Base-by-base conservation (phyloP, 2,329 filamentous ascomycete species). In the Curvularia hawaiiensis region DNA sequence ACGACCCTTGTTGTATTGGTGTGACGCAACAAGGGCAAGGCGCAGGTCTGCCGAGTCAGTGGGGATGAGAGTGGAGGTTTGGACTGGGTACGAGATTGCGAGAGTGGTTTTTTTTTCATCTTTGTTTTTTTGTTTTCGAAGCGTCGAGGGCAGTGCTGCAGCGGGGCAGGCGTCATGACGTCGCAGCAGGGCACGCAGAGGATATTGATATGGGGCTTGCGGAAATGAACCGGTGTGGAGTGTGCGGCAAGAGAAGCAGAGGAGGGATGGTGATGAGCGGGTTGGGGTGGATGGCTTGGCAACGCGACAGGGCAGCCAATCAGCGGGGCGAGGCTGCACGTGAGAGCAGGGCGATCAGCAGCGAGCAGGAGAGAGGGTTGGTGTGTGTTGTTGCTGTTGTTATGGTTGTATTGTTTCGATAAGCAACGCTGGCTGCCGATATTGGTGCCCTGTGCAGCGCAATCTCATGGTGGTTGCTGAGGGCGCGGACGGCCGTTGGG, bases 301-400 rank as follows among this genome's bases (percentile, higher is more conserved):
- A 50, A 44, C 46, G 49, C 41, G 44, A 35, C 47, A 28, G 46
- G 54, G 45, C 50, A 31, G 46, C 58, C 54, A 54, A 57, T 60
- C 28, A 41, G 2, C 41, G 18, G 14, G 16, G 14, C 24, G 14
- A 6, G 14, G 14, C 16, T 10, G 14, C 41, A 44, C 22, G 41
- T 44, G 24, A 44, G 41, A 8, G 14, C 22, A 22, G 41, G 2
- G 24, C 5, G 41, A 38, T 38, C 35, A 18, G 16, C 16, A 6
- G 35, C 35, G n/a, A 16, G 35, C 35, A 7, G 35, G 35, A 16
- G n/a, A 35, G 33, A 3, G 3, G 18, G 35, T 10, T 38, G 16
- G 16, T 38, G 6, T 38, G 22, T 38, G 16, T 38, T 38, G 14
- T 38, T 38, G 33, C n/a, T 24, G 22, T 8, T 16, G 41, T 24